Evolutionary conservation across 2,329 filamentous ascomycete species (phyloP), one percentile per base, ranked within the genome.

Genomic region (Epicoccum sorghinum): DNA sequence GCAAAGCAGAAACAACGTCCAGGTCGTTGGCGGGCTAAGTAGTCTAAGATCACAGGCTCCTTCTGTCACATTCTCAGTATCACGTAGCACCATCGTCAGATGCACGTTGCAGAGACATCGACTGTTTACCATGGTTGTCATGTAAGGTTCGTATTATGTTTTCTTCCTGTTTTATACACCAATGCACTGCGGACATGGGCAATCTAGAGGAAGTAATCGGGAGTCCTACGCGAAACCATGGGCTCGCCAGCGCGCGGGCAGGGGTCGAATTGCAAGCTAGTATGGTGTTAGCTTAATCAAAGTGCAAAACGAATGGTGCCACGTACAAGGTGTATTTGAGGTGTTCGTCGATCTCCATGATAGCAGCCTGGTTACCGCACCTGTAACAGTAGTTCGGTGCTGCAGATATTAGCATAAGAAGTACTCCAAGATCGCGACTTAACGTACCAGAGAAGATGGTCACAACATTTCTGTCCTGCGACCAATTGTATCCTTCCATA

Each of bases 401-500:
- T 82, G 57, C 35, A 40, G 38, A 60, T 59, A 65, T 78, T 50
- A 78, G 73, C 58, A 38, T 37, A 7, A 22, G 6, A 49, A 36
- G 12, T 45, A 24, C 7, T 7, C 5, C 9, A 13, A 18, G 22
- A 38, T 3, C 2, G 3, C 18, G 18, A 18, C 18, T 18, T 18
- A 18, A 22, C 47, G 23, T 43, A 56, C 53, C 53, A 12, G 93
- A 97, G 82, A 99, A 99, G 71, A 99, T 98, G 33, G 95, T 99
- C 58, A 99, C 95, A 46, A 99, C 95, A 67, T 99, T 98, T 64
- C 93, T 83, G 75, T 98, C 95, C 77, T 98, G 95, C 63, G 93
- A 97, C 95, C 95, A 99, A 77, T 98, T 99, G 79, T 98, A 99
- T 43, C 95, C 95, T 77, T 99, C 95, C 93, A 98, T 99, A 57